phyloP scores from a whole-genome alignment of 768 basidiomycete genomes.

The Collybiopsis confluens region DNA sequence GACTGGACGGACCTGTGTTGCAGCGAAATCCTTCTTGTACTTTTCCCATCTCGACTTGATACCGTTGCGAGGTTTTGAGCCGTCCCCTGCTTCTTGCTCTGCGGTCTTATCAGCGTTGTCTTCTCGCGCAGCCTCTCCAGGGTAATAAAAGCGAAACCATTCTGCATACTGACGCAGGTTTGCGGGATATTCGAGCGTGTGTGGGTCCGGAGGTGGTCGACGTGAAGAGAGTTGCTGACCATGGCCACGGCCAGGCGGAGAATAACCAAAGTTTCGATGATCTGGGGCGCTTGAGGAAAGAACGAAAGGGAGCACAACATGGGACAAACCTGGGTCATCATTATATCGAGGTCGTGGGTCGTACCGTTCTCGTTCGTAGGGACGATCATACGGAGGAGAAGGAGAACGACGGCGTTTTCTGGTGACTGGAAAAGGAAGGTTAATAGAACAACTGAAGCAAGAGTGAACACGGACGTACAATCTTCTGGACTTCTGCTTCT shows the following conservation, averaged over 20 bases:
- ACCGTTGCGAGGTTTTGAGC: slow-evolving; percentile 78
- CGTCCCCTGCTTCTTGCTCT: slow-evolving; percentile 79
- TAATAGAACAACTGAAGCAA: slow-evolving; percentile 1
- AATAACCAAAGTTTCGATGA: slow-evolving; percentile 60
- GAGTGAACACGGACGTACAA: slow-evolving; percentile 31
- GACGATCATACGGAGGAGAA: slow-evolving; percentile 81
- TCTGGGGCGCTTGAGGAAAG: slow-evolving; percentile 35
- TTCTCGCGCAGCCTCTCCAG: slow-evolving; percentile 76
- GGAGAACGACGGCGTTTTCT: slow-evolving; percentile 78
- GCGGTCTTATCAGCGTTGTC: slow-evolving; percentile 81
- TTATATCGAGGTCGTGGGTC: slow-evolving; percentile 79
- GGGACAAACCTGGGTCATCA: slow-evolving; percentile 72
- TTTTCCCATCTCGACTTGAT: slow-evolving; percentile 87
- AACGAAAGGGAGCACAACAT: slow-evolving; percentile 6
- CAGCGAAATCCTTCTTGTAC: slow-evolving; percentile 88
- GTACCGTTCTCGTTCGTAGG: slow-evolving; percentile 79
- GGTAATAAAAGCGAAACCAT: slow-evolving; percentile 78
- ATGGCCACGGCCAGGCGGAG: slow-evolving; percentile 62
- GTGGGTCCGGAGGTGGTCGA: slow-evolving; percentile 72
- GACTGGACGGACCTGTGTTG: slow-evolving; percentile 70
- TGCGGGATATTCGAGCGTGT: slow-evolving; percentile 77
- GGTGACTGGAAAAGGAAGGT: slow-evolving; percentile 35
- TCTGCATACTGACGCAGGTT: slow-evolving; percentile 82
- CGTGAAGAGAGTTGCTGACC: slow-evolving; percentile 44
- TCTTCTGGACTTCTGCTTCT: slow-evolving; percentile 85